phyloP scores from a whole-genome alignment of 495 filamentous ascomycete genomes.

The Penicillium antarcticum region DNA sequence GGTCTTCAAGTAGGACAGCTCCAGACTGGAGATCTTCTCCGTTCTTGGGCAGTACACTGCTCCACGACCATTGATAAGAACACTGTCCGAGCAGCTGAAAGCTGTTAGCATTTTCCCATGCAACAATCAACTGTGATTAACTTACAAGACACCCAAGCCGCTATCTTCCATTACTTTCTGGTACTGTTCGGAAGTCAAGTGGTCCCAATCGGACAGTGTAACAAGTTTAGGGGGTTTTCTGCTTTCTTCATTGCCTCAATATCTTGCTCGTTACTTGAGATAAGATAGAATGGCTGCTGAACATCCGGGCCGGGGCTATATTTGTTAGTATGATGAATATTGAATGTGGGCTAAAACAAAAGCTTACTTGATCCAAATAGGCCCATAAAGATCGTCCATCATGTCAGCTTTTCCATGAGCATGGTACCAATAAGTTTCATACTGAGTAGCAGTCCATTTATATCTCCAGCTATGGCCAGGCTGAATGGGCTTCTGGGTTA shows the following conservation, averaged over 20 bases:
- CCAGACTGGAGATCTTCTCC: constrained; percentile 30
- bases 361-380: constrained; percentile 40
- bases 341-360: background rate
- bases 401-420: constrained; percentile 45
- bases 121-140: background rate
- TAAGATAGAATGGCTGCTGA: constrained; percentile 42
- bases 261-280: constrained; percentile 36
- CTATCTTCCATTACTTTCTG: constrained; percentile 34
- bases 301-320: constrained; percentile 30
- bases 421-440: constrained; percentile 43
- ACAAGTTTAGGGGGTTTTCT: constrained; percentile 43
- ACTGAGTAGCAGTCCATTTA: constrained; percentile 33
- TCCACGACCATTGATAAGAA: constrained; percentile 55
- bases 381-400: constrained; percentile 49
- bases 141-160: constrained; percentile 37
- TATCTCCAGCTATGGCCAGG: constrained; percentile 46
- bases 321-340: background rate
- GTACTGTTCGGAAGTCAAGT: constrained; percentile 45
- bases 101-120: background rate
- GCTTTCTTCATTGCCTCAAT: constrained; percentile 45
- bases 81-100: constrained; percentile 41
- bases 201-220: constrained; percentile 52
- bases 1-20: constrained; percentile 25
- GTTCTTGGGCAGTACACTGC: constrained; percentile 42
- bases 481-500: constrained; percentile 43